Evolutionary conservation across 768 basidiomycete genomes (phyloP), one percentile per base, ranked within the genome.

Genomic region (Suillus spraguei): DNA sequence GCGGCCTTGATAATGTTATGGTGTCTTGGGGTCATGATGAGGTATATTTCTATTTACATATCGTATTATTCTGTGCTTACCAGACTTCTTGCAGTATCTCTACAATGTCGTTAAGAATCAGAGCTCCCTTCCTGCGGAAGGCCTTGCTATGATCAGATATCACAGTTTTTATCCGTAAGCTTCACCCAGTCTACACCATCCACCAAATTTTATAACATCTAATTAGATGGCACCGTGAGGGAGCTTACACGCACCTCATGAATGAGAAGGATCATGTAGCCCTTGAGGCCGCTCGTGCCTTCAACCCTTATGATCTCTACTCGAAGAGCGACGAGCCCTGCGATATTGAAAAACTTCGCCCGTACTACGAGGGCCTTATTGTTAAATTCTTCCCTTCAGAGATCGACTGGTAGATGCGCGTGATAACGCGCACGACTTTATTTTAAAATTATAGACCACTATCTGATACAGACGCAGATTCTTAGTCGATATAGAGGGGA

Each of bases 241-340:
- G 83, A 61, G 95, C 94, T 0, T 97, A 97, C 78, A 72, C 74
- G 24, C 89, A 95, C 71, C 85, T 97, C 54, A 88, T 85, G 66
- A 88, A 88, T 72, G 89, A 89, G 20, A 86, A 87, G 60, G 92
- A 94, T 74, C 67, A 76, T 63, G 78, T 78, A 60, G 80, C 85
- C 22, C 84, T 94, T 38, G 85, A 82, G 46, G 94, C 93, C 17
- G 93, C 94, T 35, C 83, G 84, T 52, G 89, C 89, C 0, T 97
- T 97, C 84, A 97, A 96, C 77, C 94, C 95, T 0, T 97, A 96
- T 76, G 95, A 96, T 71, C 84, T 97, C 8, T 97, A 97, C 81
- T 91, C 89, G 81, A 97, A 97, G 78, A 86, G 83, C 70, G 92
- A 96, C 69, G 83, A 84, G 49, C 84, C 87, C 5, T 85, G 88